Evolutionary conservation across 176 grass and related monocot species (phyloP).

Genomic region (Avena atlantica): DNA sequence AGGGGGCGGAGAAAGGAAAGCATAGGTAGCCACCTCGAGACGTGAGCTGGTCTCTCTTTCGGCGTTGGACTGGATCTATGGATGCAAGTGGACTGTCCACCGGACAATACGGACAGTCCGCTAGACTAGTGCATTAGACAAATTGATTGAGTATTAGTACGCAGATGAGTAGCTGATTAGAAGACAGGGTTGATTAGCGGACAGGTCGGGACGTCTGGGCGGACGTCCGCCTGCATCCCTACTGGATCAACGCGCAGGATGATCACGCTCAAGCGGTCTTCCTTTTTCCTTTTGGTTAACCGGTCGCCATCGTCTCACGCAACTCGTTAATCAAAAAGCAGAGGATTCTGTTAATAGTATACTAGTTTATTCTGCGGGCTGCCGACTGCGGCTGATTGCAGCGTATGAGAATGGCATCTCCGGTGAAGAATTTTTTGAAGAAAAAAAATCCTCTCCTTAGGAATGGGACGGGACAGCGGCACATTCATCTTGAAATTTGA

Average conservation of each 20-base stretch:
- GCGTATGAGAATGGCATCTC: not conserved
- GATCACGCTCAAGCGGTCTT: not conserved
- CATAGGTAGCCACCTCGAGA: slow-evolving; percentile 13
- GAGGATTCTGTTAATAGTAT: not conserved
- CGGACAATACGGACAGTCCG: too few species aligned
- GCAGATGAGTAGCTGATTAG: too few species aligned
- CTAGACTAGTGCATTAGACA: too few species aligned
- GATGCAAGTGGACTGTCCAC: too few species aligned
- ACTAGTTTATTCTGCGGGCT: too few species aligned
- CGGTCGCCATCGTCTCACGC: slow-evolving; percentile 43
- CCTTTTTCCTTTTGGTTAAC: slow-evolving; percentile 31
- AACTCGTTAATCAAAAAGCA: not conserved
- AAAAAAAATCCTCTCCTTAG: not conserved
- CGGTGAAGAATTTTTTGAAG: too few species aligned
- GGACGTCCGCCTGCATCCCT: too few species aligned
- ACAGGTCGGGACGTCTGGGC: too few species aligned
- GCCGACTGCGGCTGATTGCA: not conserved
- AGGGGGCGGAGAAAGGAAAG: not conserved
- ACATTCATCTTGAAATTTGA: too few species aligned
- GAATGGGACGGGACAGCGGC: not conserved
- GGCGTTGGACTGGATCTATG: not conserved
- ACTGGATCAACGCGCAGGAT: not conserved
- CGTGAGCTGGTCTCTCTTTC: slow-evolving; percentile 37
- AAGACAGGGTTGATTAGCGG: too few species aligned
- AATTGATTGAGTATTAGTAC: too few species aligned